Percentiles rank a stretch among this genome's conserved stretches.
Evolutionary conservation across 2,329 filamentous ascomycete genomes (phyloP).

Genomic region (Fusarium sp.): DNA sequence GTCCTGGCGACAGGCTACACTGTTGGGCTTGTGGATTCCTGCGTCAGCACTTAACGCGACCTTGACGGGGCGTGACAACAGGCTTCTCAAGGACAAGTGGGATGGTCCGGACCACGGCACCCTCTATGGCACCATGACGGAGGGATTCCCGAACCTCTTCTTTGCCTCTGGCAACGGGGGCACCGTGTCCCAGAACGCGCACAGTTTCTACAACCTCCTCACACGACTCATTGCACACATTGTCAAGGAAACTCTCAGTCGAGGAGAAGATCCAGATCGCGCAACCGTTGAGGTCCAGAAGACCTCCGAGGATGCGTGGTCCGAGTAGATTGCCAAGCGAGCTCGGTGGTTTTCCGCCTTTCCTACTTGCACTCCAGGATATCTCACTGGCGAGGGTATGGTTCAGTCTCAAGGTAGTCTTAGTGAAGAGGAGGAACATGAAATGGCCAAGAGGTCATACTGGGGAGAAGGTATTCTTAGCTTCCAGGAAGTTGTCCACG

Average conservation of each 20-base stretch:
- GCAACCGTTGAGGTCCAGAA: background rate
- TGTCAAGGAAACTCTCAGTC: background rate
- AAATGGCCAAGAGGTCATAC: conserved; percentile 1
- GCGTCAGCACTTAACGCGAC: background rate
- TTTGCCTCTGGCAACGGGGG: background rate
- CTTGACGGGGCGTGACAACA: background rate
- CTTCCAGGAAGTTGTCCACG: background rate
- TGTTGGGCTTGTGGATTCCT: background rate
- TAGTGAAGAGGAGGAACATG: background rate
- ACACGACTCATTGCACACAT: background rate
- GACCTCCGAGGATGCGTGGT: background rate
- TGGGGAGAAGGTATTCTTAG: background rate
- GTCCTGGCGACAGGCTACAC: background rate
- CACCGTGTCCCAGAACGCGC: background rate
- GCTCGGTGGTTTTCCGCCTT: background rate
- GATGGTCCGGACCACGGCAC: background rate
- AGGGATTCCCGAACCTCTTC: background rate
- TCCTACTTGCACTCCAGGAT: background rate
- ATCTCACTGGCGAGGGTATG: background rate
- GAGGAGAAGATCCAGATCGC: background rate
- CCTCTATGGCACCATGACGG: background rate
- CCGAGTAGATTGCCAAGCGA: background rate
- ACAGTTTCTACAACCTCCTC: background rate
- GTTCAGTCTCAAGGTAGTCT: background rate
- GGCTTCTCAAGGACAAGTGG: background rate